These are phyloP conservation scores for Fusarium papillatum DNA, from an alignment of 2,329 filamentous ascomycete species.

Conservation along the genomic window DNA sequence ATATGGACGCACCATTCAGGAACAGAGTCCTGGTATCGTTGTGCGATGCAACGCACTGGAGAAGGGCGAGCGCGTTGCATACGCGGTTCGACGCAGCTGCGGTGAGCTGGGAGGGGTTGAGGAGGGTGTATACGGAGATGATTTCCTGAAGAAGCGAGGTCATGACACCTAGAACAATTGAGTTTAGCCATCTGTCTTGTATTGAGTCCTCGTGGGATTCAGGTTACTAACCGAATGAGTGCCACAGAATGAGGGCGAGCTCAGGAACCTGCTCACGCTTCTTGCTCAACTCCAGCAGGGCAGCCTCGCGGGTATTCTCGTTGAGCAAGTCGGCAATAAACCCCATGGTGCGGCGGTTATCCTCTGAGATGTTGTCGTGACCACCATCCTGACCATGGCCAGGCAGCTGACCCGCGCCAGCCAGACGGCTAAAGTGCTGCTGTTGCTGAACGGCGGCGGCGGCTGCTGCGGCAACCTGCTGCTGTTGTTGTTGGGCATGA, in stretches of 20 bases:
- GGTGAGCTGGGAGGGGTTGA: slow-evolving; percentile 97
- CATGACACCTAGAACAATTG: slow-evolving; percentile 84
- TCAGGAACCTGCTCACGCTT: slow-evolving; percentile 99
- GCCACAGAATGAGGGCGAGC: slow-evolving; percentile 95
- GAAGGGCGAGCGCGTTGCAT: slow-evolving; percentile 94
- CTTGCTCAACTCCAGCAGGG: slow-evolving; percentile 95
- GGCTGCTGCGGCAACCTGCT: slow-evolving; percentile 54
- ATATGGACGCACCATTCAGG: slow-evolving; percentile 78
- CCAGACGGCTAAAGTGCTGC: slow-evolving; percentile 81
- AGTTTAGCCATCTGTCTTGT: slow-evolving; percentile 33
- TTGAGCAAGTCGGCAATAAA: slow-evolving; percentile 95
- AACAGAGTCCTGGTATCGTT: slow-evolving; percentile 96
- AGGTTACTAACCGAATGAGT: slow-evolving; percentile 86
- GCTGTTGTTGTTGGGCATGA: slow-evolving; percentile 69
- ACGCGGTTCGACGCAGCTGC: slow-evolving; percentile 98
- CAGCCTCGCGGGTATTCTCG: slow-evolving; percentile 88
- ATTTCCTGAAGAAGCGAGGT: slow-evolving; percentile 97
- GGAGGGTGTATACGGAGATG: slow-evolving; percentile 96
- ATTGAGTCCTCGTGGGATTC: slow-evolving; percentile 3
- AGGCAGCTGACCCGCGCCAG: slow-evolving; percentile 59
- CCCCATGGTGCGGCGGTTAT: slow-evolving; percentile 91
- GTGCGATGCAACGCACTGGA: slow-evolving; percentile 98
- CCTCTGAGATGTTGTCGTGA: slow-evolving; percentile 83
- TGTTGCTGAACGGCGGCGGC: slow-evolving; percentile 67
- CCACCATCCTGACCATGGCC: slow-evolving; percentile 67